Base-by-base conservation (phyloP, 768 basidiomycete species). In the Lactifluus volemus region DNA sequence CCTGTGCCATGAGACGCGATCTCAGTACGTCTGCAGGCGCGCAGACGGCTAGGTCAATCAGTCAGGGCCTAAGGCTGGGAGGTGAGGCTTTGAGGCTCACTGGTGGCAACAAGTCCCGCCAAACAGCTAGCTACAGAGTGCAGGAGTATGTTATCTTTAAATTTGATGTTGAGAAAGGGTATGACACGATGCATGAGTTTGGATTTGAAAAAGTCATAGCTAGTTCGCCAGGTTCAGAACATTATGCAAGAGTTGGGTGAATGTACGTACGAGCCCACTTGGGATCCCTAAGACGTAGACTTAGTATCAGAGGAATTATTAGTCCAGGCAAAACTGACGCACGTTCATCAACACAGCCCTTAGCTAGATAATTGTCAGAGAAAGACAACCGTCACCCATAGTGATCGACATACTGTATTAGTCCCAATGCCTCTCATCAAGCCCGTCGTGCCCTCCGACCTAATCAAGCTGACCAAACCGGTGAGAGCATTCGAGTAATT, bases 281-380 rank as follows among this genome's bases (percentile, higher is more conserved):
- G 89, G 21, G 89, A 90, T 36, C 80, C 80, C 88, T 90, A 63
- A 41, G 47, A 36, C 6, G 49, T 54, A 50, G 30, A 63, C 49
- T 21, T 25, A 25, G 34, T 47, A 53, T 55, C n/a, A 58, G 25
- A 50, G 25, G 9, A 59, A 45, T 59, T 59, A 42, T 51, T 17
- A 49, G 11, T 10, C 44, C 32, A 58, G 49, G 56, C 62, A 45
- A 63, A 51, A 69, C 55, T 59, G 15, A 72, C 84, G 68, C 70
- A 88, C 87, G 70, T 89, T 89, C 88, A 89, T 89, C 29, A 89
- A 72, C 9, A 86, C 72, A 45, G 88, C 88, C 63, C 88, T 76
- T 48, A 75, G 73, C 83, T 84, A 14, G 34, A 50, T 34, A 41
- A 52, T 34, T 29, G 48, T 55, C 51, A 55, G 44, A 15, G 60